Conservation (phyloP, 495 filamentous ascomycete species). For the Neohortaea acidophila region DNA sequence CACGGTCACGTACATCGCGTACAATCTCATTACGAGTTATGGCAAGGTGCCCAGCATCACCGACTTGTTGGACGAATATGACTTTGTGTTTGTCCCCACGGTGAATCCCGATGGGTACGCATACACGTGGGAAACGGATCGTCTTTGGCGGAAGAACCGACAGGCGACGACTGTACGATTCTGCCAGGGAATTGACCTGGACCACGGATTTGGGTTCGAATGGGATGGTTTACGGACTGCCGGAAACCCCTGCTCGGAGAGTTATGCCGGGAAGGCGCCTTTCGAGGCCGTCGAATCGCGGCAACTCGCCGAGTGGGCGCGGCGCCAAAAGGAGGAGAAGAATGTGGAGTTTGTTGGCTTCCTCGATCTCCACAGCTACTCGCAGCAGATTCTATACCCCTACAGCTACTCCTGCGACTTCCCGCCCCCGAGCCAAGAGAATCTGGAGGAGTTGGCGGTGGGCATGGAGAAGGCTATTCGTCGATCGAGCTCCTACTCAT, state of each 20-base stretch:
- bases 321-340: conserved; percentile 61
- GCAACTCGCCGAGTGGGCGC: conserved; percentile 66
- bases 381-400: conserved; percentile 86
- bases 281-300: conserved; percentile 74
- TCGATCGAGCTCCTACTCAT: conserved; percentile 53
- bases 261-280: conserved; percentile 66
- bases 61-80: conserved; percentile 61
- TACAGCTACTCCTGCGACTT: conserved; percentile 71
- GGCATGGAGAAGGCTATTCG: conserved; percentile 86
- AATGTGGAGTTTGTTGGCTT: conserved; percentile 62
- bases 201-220: conserved; percentile 68
- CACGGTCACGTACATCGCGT: conserved; percentile 81
- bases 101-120: conserved; percentile 89
- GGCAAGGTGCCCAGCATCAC: conserved; percentile 52
- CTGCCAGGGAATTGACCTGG: conserved; percentile 79
- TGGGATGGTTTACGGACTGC: conserved; percentile 56
- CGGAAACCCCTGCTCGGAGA: conserved; percentile 81
- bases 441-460: conserved; percentile 74
- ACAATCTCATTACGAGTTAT: conserved; percentile 72
- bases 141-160: conserved; percentile 90
- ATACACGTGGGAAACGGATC: conserved; percentile 82
- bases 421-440: conserved; percentile 73
- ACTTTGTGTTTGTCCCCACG: conserved; percentile 79
- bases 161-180: conserved; percentile 69
- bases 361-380: conserved; percentile 88